Conservation (phyloP, 495 filamentous ascomycete genomes). For the Talaromyces adpressus region DNA sequence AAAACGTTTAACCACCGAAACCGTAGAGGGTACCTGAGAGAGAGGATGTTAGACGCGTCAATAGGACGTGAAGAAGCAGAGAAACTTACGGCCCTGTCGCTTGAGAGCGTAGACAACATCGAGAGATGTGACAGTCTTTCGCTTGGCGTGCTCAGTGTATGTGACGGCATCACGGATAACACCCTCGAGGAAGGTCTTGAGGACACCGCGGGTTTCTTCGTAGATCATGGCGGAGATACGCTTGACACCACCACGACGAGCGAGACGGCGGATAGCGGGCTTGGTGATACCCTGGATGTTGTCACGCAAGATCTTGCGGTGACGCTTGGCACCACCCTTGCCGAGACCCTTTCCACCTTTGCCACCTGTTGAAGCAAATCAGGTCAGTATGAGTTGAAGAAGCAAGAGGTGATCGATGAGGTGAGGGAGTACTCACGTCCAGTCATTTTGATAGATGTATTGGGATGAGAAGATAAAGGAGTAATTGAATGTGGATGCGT, state of each 20-base stretch:
- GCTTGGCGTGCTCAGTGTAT: constrained; percentile 98
- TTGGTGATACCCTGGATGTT: constrained; percentile 99
- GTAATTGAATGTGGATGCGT: constrained; percentile 10
- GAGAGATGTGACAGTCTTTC: constrained; percentile 96
- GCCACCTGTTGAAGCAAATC: constrained; percentile 53
- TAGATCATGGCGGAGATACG: constrained; percentile 99
- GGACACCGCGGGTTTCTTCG: constrained; percentile 99
- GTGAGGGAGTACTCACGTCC: constrained; percentile 46
- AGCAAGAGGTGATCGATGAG: constrained; percentile 9
- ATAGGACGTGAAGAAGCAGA: constrained; percentile 14
- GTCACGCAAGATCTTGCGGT: constrained; percentile 99
- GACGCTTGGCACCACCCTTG: constrained; percentile 87
- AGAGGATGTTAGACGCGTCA: constrained; percentile 20
- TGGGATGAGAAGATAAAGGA: constrained; percentile 23
- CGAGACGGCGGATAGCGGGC: constrained; percentile 99
- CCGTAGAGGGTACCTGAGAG: constrained; percentile 75
- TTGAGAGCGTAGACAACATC: constrained; percentile 97
- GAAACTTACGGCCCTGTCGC: constrained; percentile 75
- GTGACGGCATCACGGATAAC: constrained; percentile 99
- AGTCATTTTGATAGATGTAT: constrained; percentile 44
- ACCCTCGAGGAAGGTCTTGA: constrained; percentile 99
- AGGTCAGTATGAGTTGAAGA: constrained; percentile 30
- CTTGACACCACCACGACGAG: constrained; percentile 99
- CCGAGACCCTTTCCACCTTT: constrained; percentile 99
- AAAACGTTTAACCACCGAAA: constrained; percentile 86